phyloP scores from a whole-genome alignment of 805 yeast species.

The Saccharomycopsis fodiens region DNA sequence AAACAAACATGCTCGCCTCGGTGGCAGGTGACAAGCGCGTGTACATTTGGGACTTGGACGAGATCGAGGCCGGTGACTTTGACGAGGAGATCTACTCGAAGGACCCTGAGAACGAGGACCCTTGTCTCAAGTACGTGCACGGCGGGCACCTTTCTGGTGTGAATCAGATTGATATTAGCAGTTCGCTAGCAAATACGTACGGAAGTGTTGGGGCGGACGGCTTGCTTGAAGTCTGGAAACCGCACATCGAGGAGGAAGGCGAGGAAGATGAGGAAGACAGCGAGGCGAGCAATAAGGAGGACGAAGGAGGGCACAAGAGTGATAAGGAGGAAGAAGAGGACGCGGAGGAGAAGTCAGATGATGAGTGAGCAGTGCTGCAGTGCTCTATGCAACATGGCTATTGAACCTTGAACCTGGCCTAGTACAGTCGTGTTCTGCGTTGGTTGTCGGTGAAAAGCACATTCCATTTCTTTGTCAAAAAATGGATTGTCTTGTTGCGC shows the following conservation, averaged over 20 bases:
- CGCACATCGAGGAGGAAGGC: slow-evolving; percentile 31
- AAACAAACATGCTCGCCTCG: slow-evolving; percentile 48
- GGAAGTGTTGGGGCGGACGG: slow-evolving; percentile 72
- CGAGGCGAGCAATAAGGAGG: slow-evolving; percentile 19
- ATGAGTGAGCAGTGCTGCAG: no score
- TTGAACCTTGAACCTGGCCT: no score
- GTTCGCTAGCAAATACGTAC: slow-evolving; percentile 46
- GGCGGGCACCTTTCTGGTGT: slow-evolving; percentile 79
- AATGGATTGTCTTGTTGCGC: no score
- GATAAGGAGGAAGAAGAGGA: slow-evolving; percentile 2
- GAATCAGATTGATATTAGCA: slow-evolving; percentile 63
- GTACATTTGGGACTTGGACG: slow-evolving; percentile 64
- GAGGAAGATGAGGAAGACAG: slow-evolving; percentile 34
- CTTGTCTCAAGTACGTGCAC: slow-evolving; percentile 71
- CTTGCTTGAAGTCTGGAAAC: slow-evolving; percentile 67
- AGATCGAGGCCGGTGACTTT: slow-evolving; percentile 49
- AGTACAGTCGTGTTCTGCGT: no score
- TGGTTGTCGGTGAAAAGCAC: no score
- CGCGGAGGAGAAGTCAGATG: background rate
- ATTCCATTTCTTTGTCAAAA: no score
- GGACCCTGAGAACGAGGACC: slow-evolving; percentile 58
- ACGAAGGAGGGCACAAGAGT: slow-evolving; percentile 14
- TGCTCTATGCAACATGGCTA: no score
- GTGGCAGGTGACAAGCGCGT: slow-evolving; percentile 63
- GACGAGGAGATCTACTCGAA: slow-evolving; percentile 45